Evolutionary conservation across 805 yeast species (phyloP), one percentile per base, ranked within the genome.

Genomic region (Lipomyces oligophaga): DNA sequence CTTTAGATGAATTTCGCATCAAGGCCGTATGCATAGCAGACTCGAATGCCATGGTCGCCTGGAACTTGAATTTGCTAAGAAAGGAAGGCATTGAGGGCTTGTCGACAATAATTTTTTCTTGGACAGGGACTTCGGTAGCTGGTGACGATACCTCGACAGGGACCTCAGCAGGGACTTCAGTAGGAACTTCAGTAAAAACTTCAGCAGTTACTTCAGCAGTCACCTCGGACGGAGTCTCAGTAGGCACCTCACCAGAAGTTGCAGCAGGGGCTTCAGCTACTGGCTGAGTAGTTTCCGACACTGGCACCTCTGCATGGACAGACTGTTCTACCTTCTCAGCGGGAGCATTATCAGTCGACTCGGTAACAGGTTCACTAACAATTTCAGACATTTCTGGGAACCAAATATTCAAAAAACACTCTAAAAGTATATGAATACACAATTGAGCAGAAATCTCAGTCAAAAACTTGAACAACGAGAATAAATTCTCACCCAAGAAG

Each of bases 1-100:
- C 56, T 20, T 43, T 38, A 5, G 6, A 11, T 5, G 53, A 41
- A 28, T 52, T 52, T 16, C 56, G 46, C 32, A 42, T 42, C 21
- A 7, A 31, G 6, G 44, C 46, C 4, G 43, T 8, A 24, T 52
- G 56, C 56, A 52, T 52, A 7, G 35, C 33, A 3, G 50, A 45
- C 25, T 52, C 56, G 44, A 26, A 52, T 11, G 43, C 39, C 3
- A 44, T 31, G 4, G 19, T 20, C 8, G 43, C 38, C 20, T 31
- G 36, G 8, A 46, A 25, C 19, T 16, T 22, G 25, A 19, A 18
- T 4, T 26, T 15, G 7, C 21, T 31, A 15, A 45, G 13, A 8
- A 26, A 10, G 8, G 30, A 26, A 13, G 30, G 30, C 13, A 10
- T 26, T 8, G 13, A 13, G 13, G 30, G 30, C 8, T 10, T 8